phyloP scores from a whole-genome alignment of 2,329 filamentous ascomycete species.

The Hypoxylon sp. region DNA sequence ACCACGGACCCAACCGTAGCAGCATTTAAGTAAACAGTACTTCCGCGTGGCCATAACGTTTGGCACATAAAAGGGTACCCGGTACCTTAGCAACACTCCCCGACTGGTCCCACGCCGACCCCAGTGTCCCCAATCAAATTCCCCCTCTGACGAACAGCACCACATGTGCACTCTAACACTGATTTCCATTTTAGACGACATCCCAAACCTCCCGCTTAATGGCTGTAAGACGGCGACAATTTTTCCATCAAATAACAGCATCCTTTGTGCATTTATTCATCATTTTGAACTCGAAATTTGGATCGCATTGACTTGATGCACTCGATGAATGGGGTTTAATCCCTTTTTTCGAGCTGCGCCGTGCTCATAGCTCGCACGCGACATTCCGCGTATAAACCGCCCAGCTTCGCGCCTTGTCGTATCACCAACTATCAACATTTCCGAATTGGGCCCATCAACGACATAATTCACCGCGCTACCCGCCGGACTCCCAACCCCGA shows the following conservation, averaged over 20 bases:
- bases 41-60: neutral
- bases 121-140: slow-evolving; percentile 34
- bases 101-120: slow-evolving; percentile 15
- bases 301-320: slow-evolving; percentile 49
- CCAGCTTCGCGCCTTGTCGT: slow-evolving; percentile 42
- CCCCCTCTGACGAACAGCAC: slow-evolving; percentile 23
- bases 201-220: slow-evolving; percentile 39
- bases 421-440: slow-evolving; percentile 48
- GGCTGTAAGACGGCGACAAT: slow-evolving; percentile 29
- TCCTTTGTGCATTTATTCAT: slow-evolving; percentile 40
- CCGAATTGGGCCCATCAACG: slow-evolving; percentile 22
- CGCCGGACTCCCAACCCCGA: slow-evolving; percentile 38
- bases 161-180: slow-evolving; percentile 25
- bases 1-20: slow-evolving; percentile 5
- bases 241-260: slow-evolving; percentile 48
- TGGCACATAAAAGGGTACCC: neutral
- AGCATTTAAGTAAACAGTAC: neutral
- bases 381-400: slow-evolving; percentile 43
- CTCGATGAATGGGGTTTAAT: slow-evolving; percentile 49
- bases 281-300: slow-evolving; percentile 33
- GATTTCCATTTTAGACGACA: slow-evolving; percentile 38
- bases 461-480: slow-evolving; percentile 34
- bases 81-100: neutral
- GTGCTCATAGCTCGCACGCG: slow-evolving; percentile 49
- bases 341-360: slow-evolving; percentile 50